Evolutionary conservation across 768 basidiomycete genomes (phyloP).

Genomic region (Lactifluus volemus): DNA sequence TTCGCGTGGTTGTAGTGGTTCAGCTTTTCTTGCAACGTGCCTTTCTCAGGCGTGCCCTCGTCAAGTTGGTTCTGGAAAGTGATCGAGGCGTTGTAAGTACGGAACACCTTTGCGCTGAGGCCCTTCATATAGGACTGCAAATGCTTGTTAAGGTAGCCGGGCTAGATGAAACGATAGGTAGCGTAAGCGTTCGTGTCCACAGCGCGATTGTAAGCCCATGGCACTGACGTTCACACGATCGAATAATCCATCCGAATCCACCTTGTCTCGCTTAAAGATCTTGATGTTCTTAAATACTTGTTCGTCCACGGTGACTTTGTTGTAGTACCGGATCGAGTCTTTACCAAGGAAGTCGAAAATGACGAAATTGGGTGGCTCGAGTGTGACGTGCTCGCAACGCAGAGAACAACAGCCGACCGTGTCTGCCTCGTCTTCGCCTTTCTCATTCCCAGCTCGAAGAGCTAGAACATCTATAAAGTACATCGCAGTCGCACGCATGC

Average conservation of each 20-base stretch:
- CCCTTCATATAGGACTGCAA: slow-evolving; percentile 93
- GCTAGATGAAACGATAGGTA: slow-evolving; percentile 36
- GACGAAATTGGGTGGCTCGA: slow-evolving; percentile 79
- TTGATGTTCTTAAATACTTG: slow-evolving; percentile 98
- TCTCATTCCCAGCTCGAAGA: slow-evolving; percentile 98
- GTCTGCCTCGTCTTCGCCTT: slow-evolving; percentile 98
- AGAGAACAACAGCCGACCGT: slow-evolving; percentile 98
- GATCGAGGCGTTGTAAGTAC: slow-evolving; percentile 97
- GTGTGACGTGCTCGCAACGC: slow-evolving; percentile 92
- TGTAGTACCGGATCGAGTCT: slow-evolving; percentile 97
- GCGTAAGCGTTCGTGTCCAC: neutral
- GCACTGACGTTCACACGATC: slow-evolving; percentile 85
- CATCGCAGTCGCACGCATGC: slow-evolving; percentile 98
- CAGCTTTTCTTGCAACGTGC: slow-evolving; percentile 88
- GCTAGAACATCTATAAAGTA: slow-evolving; percentile 98
- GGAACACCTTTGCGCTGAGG: slow-evolving; percentile 97
- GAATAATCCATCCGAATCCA: slow-evolving; percentile 80
- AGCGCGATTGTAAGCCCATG: neutral
- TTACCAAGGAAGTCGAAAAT: slow-evolving; percentile 98
- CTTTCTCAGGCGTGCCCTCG: slow-evolving; percentile 54
- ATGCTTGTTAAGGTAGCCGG: slow-evolving; percentile 83
- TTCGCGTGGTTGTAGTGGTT: slow-evolving; percentile 97
- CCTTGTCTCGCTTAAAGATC: slow-evolving; percentile 92
- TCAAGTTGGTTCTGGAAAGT: slow-evolving; percentile 92
- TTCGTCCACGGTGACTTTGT: slow-evolving; percentile 77